Conservation (phyloP, 2,329 filamentous ascomycete genomes). For the Penicillium polonicum region DNA sequence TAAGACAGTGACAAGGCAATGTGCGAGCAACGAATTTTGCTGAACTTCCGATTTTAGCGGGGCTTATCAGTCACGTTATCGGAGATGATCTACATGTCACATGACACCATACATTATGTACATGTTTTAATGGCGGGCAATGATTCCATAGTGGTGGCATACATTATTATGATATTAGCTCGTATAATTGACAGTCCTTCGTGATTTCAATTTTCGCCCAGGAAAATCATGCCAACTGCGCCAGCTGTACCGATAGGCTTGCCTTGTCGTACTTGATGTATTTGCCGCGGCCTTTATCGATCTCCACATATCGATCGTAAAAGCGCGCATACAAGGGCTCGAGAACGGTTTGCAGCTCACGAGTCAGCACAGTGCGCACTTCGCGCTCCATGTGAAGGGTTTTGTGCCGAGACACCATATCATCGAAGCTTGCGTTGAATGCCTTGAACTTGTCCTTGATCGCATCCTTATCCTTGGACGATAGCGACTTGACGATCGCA, state of each 20-base stretch:
- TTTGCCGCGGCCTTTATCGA: conserved; percentile 97
- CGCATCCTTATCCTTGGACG: conserved; percentile 87
- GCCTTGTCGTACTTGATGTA: conserved; percentile 97
- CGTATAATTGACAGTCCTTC: not conserved
- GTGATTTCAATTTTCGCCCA: not conserved
- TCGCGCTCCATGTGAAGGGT: conserved; percentile 85
- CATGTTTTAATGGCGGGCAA: not conserved
- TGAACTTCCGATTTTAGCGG: conserved; percentile 27
- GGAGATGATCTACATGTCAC: conserved; percentile 17
- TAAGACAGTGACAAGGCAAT: conserved; percentile 14
- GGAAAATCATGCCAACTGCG: conserved; percentile 28
- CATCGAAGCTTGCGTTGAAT: conserved; percentile 90
- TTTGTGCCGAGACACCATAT: conserved; percentile 80
- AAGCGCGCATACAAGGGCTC: conserved; percentile 94
- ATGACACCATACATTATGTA: not conserved
- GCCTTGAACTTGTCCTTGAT: conserved; percentile 95
- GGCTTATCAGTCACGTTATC: conserved; percentile 43
- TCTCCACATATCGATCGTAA: conserved; percentile 95
- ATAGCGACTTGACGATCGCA: conserved; percentile 77
- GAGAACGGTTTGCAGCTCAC: conserved; percentile 85
- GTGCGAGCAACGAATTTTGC: conserved; percentile 36
- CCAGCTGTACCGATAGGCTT: conserved; percentile 65
- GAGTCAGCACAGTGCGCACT: conserved; percentile 74
- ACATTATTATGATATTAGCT: conserved; percentile 13
- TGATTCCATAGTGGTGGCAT: not conserved